Percentiles rank a stretch among this genome's conserved stretches.
phyloP scores from a whole-genome alignment of 768 basidiomycete genomes.

The Leccinum pellstonianum region DNA sequence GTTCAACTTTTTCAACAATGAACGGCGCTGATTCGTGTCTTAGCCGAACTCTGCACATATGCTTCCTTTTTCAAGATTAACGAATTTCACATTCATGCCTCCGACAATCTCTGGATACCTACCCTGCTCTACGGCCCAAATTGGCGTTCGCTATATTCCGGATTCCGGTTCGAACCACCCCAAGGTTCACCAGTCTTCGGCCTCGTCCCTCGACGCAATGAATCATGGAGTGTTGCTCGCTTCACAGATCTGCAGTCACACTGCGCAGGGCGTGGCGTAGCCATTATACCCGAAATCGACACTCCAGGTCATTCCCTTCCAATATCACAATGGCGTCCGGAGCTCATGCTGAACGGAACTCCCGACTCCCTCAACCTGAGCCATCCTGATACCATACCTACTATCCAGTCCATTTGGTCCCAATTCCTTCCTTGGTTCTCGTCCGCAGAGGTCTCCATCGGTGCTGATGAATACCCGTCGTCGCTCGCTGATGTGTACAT shows the following conservation, averaged over 20 bases:
- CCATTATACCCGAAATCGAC: constrained; percentile 44
- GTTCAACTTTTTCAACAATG: not conserved
- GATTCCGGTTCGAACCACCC: constrained; percentile 42
- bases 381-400: constrained; percentile 42
- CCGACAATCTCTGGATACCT: constrained; percentile 44
- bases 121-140: constrained; percentile 36
- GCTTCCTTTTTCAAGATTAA: constrained; percentile 47
- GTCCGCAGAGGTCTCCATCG: constrained; percentile 43
- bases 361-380: constrained; percentile 41
- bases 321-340: constrained; percentile 46
- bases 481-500: constrained; percentile 42
- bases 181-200: constrained; percentile 32
- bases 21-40: not conserved
- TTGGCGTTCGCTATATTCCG: constrained; percentile 43
- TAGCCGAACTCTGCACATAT: constrained; percentile 44
- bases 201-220: constrained; percentile 39
- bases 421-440: constrained; percentile 41
- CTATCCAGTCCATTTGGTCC: constrained; percentile 43
- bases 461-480: constrained; percentile 43
- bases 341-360: constrained; percentile 36
- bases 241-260: constrained; percentile 37
- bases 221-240: constrained; percentile 37
- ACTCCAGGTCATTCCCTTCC: constrained; percentile 44
- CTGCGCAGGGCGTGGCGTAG: constrained; percentile 39
- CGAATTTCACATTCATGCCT: constrained; percentile 44